Conservation (phyloP, 2,329 filamentous ascomycete species). For the Pseudopyricularia javanii region DNA sequence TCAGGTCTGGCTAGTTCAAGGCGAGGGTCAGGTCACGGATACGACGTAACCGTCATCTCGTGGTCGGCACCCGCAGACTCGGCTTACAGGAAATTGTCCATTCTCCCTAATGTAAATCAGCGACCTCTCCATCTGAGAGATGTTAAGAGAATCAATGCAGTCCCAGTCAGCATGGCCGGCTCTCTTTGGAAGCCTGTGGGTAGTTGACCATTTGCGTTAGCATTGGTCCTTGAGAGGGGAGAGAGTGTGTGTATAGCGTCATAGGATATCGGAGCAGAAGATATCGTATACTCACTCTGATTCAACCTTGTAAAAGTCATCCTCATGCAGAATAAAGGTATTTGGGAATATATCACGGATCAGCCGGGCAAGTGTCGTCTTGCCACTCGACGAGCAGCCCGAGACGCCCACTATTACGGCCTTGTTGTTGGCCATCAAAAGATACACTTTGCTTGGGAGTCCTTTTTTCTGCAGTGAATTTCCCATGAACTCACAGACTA, state of each 20-base stretch:
- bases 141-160: constrained; percentile 65
- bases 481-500: no score
- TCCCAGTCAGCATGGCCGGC: constrained; percentile 79
- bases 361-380: constrained; percentile 82
- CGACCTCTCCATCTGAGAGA: constrained; percentile 53
- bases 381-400: constrained; percentile 84
- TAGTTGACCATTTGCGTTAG: neutral
- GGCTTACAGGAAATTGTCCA: constrained; percentile 55
- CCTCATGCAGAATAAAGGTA: constrained; percentile 79
- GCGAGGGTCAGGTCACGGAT: neutral
- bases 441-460: neutral
- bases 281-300: constrained; percentile 49
- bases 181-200: constrained; percentile 38
- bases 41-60: neutral
- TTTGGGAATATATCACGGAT: constrained; percentile 70
- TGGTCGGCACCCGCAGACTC: constrained; percentile 21
- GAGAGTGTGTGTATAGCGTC: no score
- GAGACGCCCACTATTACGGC: constrained; percentile 68
- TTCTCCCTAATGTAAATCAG: constrained; percentile 58
- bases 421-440: constrained; percentile 23
- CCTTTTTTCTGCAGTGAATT: neutral
- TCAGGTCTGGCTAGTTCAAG: constrained; percentile 28
- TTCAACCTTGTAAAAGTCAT: constrained; percentile 89
- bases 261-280: no score
- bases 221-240: no score